phyloP scores from a whole-genome alignment of 169 alveolate genomes.

The Eimeria maxima region DNA sequence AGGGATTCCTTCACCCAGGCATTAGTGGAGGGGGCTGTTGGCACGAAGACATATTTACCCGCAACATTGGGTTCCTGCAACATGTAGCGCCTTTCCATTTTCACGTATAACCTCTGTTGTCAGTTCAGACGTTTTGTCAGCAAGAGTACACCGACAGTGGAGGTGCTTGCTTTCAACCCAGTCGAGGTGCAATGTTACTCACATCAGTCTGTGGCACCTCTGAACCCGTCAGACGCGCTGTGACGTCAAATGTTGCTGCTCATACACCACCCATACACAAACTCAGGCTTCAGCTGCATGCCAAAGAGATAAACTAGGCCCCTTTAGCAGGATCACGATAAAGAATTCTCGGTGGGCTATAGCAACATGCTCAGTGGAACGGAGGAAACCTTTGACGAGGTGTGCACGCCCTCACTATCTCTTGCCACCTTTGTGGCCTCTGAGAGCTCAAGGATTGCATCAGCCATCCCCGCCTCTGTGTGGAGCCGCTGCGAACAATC shows the following conservation, averaged over 20 bases:
- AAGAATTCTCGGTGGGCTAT: background rate
- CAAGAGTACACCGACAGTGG: background rate
- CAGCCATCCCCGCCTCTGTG: constrained; percentile 79
- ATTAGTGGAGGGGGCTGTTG: constrained; percentile 72
- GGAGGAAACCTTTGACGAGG: background rate
- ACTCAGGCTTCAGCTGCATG: background rate
- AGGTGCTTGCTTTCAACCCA: background rate
- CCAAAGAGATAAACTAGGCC: background rate
- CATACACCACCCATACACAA: constrained; percentile 20
- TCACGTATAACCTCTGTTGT: background rate
- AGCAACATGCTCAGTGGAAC: background rate
- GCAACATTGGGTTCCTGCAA: constrained; percentile 20
- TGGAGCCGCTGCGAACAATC: constrained; percentile 71
- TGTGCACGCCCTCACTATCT: constrained; percentile 40
- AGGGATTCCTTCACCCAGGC: constrained; percentile 80
- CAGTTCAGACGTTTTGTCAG: background rate
- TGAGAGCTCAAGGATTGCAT: constrained; percentile 72
- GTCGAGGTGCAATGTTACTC: constrained; percentile 10
- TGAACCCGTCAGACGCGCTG: constrained; percentile 70
- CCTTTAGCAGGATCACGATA: background rate
- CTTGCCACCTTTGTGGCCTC: constrained; percentile 44
- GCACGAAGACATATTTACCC: constrained; percentile 58
- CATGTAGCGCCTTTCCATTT: background rate
- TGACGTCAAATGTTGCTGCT: constrained; percentile 72
- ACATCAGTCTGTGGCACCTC: constrained; percentile 44